Base-by-base conservation (phyloP, 495 filamentous ascomycete species). In the Tetracladium marchalianum region DNA sequence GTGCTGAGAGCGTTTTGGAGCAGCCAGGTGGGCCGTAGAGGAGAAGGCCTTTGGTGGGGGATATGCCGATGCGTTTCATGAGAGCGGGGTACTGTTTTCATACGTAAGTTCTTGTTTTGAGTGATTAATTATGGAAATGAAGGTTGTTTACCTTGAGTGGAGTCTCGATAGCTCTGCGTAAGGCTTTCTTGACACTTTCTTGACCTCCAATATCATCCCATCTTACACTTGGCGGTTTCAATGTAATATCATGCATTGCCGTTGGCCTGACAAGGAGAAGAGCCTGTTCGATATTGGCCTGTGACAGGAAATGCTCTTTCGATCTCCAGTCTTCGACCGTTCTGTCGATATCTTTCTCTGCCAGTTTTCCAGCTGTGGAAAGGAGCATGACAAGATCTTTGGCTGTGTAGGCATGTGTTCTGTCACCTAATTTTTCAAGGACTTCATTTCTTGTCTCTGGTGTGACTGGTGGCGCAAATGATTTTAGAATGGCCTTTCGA, bases 11-110 rank as follows among this genome's bases (percentile, higher is more conserved):
- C 13, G 92, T 98, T 63, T 98, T 98, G 37, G 89, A 94, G 60
- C 92, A 98, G 13, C 92, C 92, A 0, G 92, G 92, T 0, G 92
- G 92, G 1, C 92, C 92, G 59, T 96, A 97, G 11, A 98, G 73
- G 1, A 98, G 71, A 18, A 97, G 75, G 1, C 92, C 92, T 59
- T 92, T 86, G 48, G 73, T 82, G 16, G 85, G 80, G 9, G 80
- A 76, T 10, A 76, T 68, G 16, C 77, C 73, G 11, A 84, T 70
- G 47, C 75, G 62, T 18, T 66, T 63, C 64, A 84, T 75, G 34
- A 69, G 58, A 52, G 84, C 72, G 3, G 80, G 73, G 40, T 81
- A 69, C 71, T 82, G 40, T 31, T 16, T 9, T 13, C 22, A 3
- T 27, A 3, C 22, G 22, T 27, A 3, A 27, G 22, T 27, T 27